phyloP scores from a whole-genome alignment of 176 grass and related monocot genomes.

The Oryza glumipatula region DNA sequence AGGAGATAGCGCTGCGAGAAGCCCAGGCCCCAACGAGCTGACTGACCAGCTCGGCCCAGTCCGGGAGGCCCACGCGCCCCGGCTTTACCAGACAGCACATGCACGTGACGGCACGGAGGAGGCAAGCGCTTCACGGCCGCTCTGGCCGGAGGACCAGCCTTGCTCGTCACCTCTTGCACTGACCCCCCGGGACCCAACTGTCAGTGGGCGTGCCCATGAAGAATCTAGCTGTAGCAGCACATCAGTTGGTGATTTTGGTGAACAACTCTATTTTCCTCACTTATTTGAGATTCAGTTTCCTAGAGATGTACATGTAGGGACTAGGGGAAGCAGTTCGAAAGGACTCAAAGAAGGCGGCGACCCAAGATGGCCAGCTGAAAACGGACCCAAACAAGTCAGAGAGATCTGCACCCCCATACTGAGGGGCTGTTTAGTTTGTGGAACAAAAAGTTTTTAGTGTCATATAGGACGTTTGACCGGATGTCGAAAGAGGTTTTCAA shows the following conservation, averaged over 20 bases:
- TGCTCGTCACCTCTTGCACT: not conserved
- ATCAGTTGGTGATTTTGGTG: not conserved
- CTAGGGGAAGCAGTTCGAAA: not conserved
- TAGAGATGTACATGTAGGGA: not conserved
- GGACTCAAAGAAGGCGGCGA: not conserved
- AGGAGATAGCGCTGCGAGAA: not conserved
- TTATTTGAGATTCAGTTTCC: not conserved
- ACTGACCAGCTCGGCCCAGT: not conserved
- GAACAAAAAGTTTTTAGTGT: too few relatives aligned
- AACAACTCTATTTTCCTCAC: not conserved
- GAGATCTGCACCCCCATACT: not conserved
- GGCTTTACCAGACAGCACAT: constrained; percentile 22
- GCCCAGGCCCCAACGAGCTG: not conserved
- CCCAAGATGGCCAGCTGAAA: not conserved
- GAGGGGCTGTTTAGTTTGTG: too few relatives aligned
- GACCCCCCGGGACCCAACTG: not conserved
- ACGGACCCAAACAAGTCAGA: not conserved
- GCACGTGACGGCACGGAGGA: constrained; percentile 48
- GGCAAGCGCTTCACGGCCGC: constrained; percentile 20
- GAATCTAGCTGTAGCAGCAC: not conserved
- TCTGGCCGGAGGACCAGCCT: not conserved
- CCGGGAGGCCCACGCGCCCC: not conserved
- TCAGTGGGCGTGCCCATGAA: not conserved
- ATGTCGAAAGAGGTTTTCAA: too few relatives aligned
- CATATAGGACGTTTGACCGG: too few relatives aligned